A percentile compares a stretch with the other conserved stretches of the same genome.
These are phyloP conservation scores for Glebionis coronaria DNA, from an alignment of 129 eudicot species.

Conservation along the genomic window DNA sequence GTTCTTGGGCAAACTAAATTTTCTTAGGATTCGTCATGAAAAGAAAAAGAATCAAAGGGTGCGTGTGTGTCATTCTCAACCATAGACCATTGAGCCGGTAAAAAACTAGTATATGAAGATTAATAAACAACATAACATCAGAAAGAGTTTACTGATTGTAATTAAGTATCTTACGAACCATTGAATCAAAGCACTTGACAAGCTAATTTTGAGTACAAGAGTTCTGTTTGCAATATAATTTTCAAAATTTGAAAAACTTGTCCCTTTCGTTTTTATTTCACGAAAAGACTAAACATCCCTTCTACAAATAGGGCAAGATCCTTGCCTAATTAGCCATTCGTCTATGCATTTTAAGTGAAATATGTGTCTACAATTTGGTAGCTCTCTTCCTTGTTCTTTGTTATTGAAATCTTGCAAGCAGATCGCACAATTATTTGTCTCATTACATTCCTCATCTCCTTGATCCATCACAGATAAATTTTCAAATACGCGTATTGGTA, in stretches of 20 bases:
- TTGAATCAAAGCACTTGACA: conserved; percentile 2
- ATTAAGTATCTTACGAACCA: neutral
- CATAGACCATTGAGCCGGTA: no score
- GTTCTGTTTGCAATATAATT: conserved; percentile 8
- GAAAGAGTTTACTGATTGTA: neutral
- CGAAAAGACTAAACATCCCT: conserved; percentile 30
- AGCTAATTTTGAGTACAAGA: neutral
- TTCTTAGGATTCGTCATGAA: no score
- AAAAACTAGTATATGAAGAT: no score
- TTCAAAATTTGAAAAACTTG: neutral
- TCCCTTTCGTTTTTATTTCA: conserved; percentile 2
- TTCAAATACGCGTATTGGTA: conserved; percentile 36
- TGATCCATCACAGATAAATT: neutral
- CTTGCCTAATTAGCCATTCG: conserved; percentile 65
- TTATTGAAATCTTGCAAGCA: conserved; percentile 50
- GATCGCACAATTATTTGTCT: conserved; percentile 42
- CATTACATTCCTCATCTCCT: neutral
- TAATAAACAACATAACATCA: neutral
- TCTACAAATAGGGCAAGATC: conserved; percentile 76
- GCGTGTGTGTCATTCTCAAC: no score
- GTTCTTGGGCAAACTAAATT: conserved; percentile 25
- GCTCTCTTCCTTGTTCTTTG: conserved; percentile 44
- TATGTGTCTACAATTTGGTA: conserved; percentile 51
- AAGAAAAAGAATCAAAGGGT: no score
- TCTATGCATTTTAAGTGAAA: conserved; percentile 73